phyloP scores from a whole-genome alignment of 1,284 basidiomycete species.

The Ustilago bromivora region DNA sequence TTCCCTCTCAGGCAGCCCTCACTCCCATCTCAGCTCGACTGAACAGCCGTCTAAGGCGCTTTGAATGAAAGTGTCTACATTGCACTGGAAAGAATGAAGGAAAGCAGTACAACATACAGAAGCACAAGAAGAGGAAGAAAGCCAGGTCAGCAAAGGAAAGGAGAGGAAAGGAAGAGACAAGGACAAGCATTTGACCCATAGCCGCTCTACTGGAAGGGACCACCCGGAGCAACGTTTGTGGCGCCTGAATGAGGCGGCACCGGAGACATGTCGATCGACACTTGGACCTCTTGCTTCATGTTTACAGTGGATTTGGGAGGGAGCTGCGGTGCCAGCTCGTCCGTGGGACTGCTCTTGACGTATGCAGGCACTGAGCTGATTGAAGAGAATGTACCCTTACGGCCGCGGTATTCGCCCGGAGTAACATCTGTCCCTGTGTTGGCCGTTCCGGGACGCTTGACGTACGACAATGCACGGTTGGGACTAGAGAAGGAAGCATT shows the following conservation, averaged over 20 bases:
- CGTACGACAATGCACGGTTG: slow-evolving; percentile 15
- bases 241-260: neutral
- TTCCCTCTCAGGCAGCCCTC: neutral
- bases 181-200: neutral
- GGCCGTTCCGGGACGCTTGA: slow-evolving; percentile 40
- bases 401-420: neutral
- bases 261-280: slow-evolving; percentile 30
- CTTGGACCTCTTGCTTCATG: slow-evolving; percentile 19
- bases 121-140: neutral
- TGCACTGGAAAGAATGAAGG: neutral
- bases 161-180: neutral
- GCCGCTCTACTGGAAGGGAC: slow-evolving; percentile 1
- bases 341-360: slow-evolving; percentile 12
- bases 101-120: slow-evolving; percentile 1
- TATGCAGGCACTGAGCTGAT: slow-evolving; percentile 26
- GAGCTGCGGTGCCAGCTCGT: slow-evolving; percentile 6
- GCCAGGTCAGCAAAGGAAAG: neutral
- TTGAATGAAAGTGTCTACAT: slow-evolving; percentile 20
- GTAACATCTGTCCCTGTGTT: slow-evolving; percentile 13
- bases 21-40: neutral
- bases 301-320: slow-evolving; percentile 14
- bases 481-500: slow-evolving; percentile 9
- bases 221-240: neutral
- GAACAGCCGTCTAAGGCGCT: neutral
- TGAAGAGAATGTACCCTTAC: slow-evolving; percentile 32